Percentiles rank a stretch among this genome's conserved stretches.
These are phyloP conservation scores for Saccharomycopsis javanensis DNA, from an alignment of 805 yeast species.

Conservation along the genomic window DNA sequence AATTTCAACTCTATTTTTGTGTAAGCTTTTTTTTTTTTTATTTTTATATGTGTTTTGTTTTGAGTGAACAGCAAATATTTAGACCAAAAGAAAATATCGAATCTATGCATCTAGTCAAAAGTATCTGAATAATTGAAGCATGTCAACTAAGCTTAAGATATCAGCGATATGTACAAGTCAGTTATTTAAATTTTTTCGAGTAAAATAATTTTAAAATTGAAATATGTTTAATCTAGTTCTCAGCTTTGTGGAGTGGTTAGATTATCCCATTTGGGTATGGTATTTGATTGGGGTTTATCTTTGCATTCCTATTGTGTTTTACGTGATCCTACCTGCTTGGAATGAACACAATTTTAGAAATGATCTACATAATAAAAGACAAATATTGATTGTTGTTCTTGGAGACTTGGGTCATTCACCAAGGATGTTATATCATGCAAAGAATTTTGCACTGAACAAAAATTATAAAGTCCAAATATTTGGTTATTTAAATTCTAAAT, in stretches of 20 bases:
- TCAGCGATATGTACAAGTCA: too few relatives aligned
- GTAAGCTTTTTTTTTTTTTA: too few relatives aligned
- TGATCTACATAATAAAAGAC: conserved; percentile 27
- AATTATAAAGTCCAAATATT: conserved; percentile 75
- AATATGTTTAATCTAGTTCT: neutral
- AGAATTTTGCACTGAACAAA: conserved; percentile 49
- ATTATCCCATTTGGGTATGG: conserved; percentile 15
- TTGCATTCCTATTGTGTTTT: conserved; percentile 32
- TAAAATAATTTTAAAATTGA: too few relatives aligned
- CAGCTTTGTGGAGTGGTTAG: conserved; percentile 6
- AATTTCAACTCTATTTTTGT: too few relatives aligned
- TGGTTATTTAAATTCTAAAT: conserved; percentile 61
- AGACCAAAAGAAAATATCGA: too few relatives aligned
- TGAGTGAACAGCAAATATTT: too few relatives aligned
- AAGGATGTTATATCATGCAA: conserved; percentile 84
- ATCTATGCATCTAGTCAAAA: too few relatives aligned
- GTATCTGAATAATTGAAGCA: too few relatives aligned
- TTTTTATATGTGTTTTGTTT: too few relatives aligned
- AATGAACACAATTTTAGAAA: neutral
- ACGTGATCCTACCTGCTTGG: conserved; percentile 30
- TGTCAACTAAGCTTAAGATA: too few relatives aligned
- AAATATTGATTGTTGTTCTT: conserved; percentile 69
- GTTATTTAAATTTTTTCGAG: too few relatives aligned
- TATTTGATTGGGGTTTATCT: conserved; percentile 9
- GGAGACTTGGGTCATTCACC: conserved; percentile 97